These are phyloP conservation scores for Aspergillus intermedius DNA, from an alignment of 2,329 filamentous ascomycete species.

Conservation along the genomic window DNA sequence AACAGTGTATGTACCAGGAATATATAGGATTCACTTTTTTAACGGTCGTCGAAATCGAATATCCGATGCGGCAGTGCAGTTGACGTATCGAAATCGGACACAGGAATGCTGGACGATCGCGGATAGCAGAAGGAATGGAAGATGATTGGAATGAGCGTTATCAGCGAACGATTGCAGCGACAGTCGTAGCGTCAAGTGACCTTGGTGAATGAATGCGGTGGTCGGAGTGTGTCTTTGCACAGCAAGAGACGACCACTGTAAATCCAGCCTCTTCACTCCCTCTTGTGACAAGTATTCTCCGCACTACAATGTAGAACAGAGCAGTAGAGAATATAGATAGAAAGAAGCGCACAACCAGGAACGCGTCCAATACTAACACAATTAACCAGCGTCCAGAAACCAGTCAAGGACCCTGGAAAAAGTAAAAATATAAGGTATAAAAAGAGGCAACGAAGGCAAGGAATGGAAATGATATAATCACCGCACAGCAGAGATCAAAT, in stretches of 20 bases:
- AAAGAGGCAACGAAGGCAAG: conserved; percentile 10
- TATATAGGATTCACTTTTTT: conserved; percentile 5
- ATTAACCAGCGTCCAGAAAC: conserved; percentile 2
- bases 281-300: background rate
- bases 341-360: conserved; percentile 36
- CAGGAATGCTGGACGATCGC: conserved; percentile 25
- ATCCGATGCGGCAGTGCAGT: conserved; percentile 5
- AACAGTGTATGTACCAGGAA: background rate
- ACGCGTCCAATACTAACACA: conserved; percentile 11
- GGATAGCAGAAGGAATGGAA: conserved; percentile 24
- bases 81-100: conserved; percentile 9
- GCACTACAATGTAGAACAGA: background rate
- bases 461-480: conserved; percentile 10
- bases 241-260: conserved; percentile 20
- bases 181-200: background rate
- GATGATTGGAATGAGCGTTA: conserved; percentile 23
- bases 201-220: conserved; percentile 7
- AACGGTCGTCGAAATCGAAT: conserved; percentile 7
- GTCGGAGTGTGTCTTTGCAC: conserved; percentile 22
- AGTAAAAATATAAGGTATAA: conserved; percentile 13
- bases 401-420: conserved; percentile 8
- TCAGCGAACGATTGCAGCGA: conserved; percentile 14
- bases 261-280: background rate
- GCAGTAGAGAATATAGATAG: background rate
- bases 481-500: too few relatives aligned